Percentiles rank a stretch among this genome's conserved stretches.
Conservation (phyloP, 192 early-diverging fungal genomes). For the Thamnidium elegans region DNA sequence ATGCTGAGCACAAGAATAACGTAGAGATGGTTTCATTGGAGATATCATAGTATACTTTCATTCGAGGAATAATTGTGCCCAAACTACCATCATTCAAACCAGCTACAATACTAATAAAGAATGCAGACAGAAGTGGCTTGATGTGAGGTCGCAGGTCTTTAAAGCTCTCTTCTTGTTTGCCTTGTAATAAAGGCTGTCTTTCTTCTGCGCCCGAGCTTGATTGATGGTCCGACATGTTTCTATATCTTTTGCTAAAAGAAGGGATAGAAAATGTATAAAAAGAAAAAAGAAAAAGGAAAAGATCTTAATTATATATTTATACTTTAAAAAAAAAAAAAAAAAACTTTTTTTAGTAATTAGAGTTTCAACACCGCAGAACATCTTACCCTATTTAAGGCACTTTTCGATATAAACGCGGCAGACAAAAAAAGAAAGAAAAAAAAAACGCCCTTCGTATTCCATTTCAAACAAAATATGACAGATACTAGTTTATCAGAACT, state of each 20-base stretch:
- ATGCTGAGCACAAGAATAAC: conserved; percentile 24
- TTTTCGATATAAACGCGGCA: no score
- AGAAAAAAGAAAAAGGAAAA: not conserved
- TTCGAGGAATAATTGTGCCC: conserved; percentile 29
- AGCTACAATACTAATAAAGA: conserved; percentile 19
- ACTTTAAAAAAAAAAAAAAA: no score
- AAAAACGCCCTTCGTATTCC: no score
- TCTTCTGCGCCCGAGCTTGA: not conserved
- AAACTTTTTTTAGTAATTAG: not conserved
- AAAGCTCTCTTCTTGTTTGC: conserved; percentile 11
- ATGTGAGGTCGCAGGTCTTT: conserved; percentile 4
- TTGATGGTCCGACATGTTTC: no score
- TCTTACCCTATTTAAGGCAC: no score
- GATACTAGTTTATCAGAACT: no score
- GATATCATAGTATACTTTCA: conserved; percentile 34
- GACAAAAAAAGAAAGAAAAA: no score
- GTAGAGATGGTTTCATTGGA: conserved; percentile 28
- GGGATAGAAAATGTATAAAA: not conserved
- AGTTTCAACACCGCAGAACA: no score
- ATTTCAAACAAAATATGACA: no score
- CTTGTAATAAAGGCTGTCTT: not conserved
- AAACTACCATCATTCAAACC: conserved; percentile 31
- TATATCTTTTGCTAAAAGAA: not conserved
- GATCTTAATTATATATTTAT: no score
- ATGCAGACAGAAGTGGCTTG: conserved; percentile 5